A percentile compares a stretch with the other conserved stretches of the same genome.
Conservation (phyloP, 2,329 filamentous ascomycete species). For the Biscogniauxia marginata region DNA sequence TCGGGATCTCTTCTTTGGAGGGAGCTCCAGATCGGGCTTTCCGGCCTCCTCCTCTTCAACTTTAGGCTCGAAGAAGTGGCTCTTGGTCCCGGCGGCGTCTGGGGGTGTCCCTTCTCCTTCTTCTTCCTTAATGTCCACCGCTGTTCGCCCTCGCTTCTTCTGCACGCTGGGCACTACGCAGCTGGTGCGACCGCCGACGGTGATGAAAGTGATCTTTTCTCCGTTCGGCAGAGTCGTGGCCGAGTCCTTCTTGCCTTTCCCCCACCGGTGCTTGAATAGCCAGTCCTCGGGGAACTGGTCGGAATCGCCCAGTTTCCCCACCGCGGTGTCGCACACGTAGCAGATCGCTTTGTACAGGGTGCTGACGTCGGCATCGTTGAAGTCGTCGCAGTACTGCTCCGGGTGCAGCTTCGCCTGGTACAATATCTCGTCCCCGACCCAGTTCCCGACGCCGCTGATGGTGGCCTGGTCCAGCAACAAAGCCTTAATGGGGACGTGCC, state of each 20-base stretch:
- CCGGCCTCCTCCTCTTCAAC: slow-evolving; percentile 7
- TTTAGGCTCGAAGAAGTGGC: slow-evolving; percentile 23
- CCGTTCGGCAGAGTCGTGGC: slow-evolving; percentile 73
- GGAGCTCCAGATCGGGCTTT: slow-evolving; percentile 12
- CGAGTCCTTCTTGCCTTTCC: slow-evolving; percentile 76
- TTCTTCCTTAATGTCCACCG: slow-evolving; percentile 40
- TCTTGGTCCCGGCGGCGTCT: slow-evolving; percentile 16
- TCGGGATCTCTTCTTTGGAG: slow-evolving; percentile 21
- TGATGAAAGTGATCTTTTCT: slow-evolving; percentile 80
- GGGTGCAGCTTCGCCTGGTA: slow-evolving; percentile 89
- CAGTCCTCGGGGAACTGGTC: slow-evolving; percentile 82
- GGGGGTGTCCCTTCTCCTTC: slow-evolving; percentile 1
- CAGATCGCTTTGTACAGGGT: slow-evolving; percentile 70
- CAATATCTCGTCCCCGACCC: slow-evolving; percentile 93
- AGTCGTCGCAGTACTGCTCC: slow-evolving; percentile 86
- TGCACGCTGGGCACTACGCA: slow-evolving; percentile 83
- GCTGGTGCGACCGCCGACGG: slow-evolving; percentile 87
- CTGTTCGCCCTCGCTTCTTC: slow-evolving; percentile 65
- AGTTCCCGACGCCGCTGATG: slow-evolving; percentile 93
- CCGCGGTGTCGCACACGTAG: slow-evolving; percentile 76
- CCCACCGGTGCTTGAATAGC: slow-evolving; percentile 87
- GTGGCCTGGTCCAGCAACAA: slow-evolving; percentile 83
- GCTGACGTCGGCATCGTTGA: slow-evolving; percentile 68
- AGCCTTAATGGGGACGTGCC: slow-evolving; percentile 85
- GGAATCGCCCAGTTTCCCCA: slow-evolving; percentile 77